Base-by-base conservation (phyloP, 2,329 filamentous ascomycete genomes). In the Alternaria sp. region DNA sequence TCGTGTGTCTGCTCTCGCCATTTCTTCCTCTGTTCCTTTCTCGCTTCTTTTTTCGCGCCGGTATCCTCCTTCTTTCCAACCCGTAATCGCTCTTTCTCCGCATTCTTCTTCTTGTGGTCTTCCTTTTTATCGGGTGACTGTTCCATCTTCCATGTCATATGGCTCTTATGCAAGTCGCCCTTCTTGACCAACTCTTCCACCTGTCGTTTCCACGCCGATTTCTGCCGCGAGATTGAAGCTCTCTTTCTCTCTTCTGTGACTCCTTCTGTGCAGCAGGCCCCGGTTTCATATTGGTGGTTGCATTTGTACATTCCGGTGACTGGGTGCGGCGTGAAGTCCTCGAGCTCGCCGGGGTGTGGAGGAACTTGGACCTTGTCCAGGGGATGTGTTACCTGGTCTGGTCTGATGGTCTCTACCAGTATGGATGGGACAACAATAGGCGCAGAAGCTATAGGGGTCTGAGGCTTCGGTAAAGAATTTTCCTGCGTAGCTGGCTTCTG, bases 311-410 rank as follows among this genome's bases (percentile, higher is more conserved):
- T 28, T 1, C 50, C 49, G 2, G 49, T 53, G 1, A 21, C 21
- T 14, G 12, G 5, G 20, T 28, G 25, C 4, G 50, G 26, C 1
- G 21, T 47, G 21, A 47, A 60, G 43, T 60, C 20, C 4, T 21
- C 8, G 20, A 60, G 21, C 2, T 46, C 18, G 26, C 47, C 43
- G 0, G 43, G 58, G 9, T 60, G 49, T 10, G 10, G 23, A 10
- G 50, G 58, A 2, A 60, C 58, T 0, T 5, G 0, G 5, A 43
- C 28, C 2, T 20, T 28, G 11, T 60, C 58, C 4, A 9, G 15
- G 4, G 12, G 20, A 18, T 49, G 41, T 21, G 30, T 60, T n/a
- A 28, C 21, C 28, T 26, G 46, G 20, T 49, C 49, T 37, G 58
- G 58, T 14, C 26, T 60, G 6, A 20, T 23, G n/a, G 18, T 0